A percentile compares a stretch with the other conserved stretches of the same genome.
Conservation (phyloP, 2,329 filamentous ascomycete species). For the Diaporthe eres region DNA sequence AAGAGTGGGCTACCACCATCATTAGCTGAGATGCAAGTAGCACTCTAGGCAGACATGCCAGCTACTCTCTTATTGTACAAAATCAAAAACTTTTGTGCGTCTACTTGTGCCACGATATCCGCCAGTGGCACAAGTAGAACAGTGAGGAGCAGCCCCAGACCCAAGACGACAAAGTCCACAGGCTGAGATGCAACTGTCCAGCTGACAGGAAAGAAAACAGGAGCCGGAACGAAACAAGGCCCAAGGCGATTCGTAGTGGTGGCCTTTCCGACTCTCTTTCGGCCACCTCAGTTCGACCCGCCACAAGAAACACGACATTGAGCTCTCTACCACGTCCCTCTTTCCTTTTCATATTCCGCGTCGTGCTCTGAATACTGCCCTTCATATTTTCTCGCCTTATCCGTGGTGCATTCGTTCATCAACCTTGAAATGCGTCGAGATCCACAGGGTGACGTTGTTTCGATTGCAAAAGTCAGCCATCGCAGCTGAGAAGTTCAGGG, state of each 20-base stretch:
- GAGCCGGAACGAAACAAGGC: neutral
- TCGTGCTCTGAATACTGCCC: neutral
- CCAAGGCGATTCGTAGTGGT: neutral
- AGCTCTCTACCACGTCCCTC: neutral
- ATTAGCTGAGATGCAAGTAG: neutral
- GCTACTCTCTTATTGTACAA: neutral
- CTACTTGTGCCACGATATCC: neutral
- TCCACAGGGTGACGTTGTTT: neutral
- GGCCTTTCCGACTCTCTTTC: neutral
- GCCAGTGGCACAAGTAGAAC: neutral
- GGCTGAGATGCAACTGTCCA: neutral
- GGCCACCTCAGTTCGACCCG: neutral
- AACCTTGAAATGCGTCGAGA: neutral
- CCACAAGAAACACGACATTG: neutral
- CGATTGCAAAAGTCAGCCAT: neutral
- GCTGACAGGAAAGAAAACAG: neutral
- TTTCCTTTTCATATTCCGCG: neutral
- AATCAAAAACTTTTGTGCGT: slow-evolving; percentile 10
- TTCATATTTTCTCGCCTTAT: neutral
- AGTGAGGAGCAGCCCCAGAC: neutral
- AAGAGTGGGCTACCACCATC: neutral
- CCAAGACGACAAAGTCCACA: neutral
- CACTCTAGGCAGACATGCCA: neutral
- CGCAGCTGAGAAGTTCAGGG: neutral
- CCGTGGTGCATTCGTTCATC: neutral